phyloP scores from a whole-genome alignment of 148 eudicot species.

The Vaccinium corymbosum region DNA sequence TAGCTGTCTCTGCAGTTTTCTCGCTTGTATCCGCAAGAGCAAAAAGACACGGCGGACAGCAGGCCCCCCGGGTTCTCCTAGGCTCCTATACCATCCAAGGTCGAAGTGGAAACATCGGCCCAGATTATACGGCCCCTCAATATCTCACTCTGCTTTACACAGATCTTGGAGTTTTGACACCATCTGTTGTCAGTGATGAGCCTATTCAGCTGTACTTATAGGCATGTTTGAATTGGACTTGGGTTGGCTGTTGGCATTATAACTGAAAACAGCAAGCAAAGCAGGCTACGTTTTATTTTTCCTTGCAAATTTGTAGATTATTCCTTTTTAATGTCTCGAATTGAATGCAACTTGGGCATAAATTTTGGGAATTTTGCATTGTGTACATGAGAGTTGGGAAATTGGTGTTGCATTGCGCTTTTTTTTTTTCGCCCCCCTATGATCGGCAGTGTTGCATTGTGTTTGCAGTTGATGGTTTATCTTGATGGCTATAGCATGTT shows the following conservation, averaged over 20 bases:
- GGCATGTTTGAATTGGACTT: background rate
- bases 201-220: conserved; percentile 84
- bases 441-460: background rate
- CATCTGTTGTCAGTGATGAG: conserved; percentile 95
- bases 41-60: conserved; percentile 67
- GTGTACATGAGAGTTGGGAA: background rate
- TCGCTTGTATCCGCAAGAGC: conserved; percentile 90
- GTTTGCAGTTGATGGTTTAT: background rate
- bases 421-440: too few species aligned
- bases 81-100: conserved; percentile 92
- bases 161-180: conserved; percentile 81
- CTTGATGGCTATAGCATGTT: background rate
- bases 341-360: background rate
- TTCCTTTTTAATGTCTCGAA: background rate
- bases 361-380: conserved; percentile 1
- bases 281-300: background rate
- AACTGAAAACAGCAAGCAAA: too few species aligned
- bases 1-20: conserved; percentile 62
- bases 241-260: background rate
- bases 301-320: background rate
- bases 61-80: conserved; percentile 56
- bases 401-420: too few species aligned
- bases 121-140: conserved; percentile 92
- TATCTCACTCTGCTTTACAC: conserved; percentile 84
- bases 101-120: conserved; percentile 90